These are phyloP conservation scores for Talaromyces sp. DNA, from an alignment of 2,329 filamentous ascomycete genomes.

Conservation along the genomic window DNA sequence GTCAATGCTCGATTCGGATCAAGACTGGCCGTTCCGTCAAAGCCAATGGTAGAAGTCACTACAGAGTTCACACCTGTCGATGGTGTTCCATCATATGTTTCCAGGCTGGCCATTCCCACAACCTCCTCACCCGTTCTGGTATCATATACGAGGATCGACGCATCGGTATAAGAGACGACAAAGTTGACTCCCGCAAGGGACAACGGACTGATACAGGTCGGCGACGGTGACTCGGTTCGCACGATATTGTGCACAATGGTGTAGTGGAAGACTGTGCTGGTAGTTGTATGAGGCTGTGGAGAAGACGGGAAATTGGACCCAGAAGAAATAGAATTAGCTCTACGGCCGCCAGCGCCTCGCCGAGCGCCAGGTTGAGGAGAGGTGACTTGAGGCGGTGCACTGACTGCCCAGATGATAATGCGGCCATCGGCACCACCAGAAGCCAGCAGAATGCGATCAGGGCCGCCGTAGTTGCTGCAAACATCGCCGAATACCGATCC, in stretches of 20 bases:
- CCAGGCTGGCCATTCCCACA: constrained; percentile 85
- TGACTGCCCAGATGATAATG: constrained; percentile 92
- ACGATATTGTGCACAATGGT: constrained; percentile 84
- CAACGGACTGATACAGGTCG: constrained; percentile 91
- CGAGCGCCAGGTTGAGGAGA: constrained; percentile 73
- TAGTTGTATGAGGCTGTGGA: constrained; percentile 83
- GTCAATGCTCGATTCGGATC: constrained; percentile 62
- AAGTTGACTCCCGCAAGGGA: constrained; percentile 79
- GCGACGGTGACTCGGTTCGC: constrained; percentile 66
- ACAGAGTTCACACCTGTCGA: constrained; percentile 85
- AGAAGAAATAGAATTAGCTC: constrained; percentile 90
- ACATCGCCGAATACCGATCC: constrained; percentile 74
- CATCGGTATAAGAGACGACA: constrained; percentile 88
- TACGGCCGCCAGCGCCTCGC: constrained; percentile 70
- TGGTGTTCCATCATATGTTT: constrained; percentile 86
- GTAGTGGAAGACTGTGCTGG: constrained; percentile 80
- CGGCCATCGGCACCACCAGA: constrained; percentile 89
- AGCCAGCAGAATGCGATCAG: constrained; percentile 84
- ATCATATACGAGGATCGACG: constrained; percentile 86
- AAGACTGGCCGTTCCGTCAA: constrained; percentile 62
- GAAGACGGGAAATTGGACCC: constrained; percentile 88
- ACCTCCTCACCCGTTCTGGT: constrained; percentile 88
- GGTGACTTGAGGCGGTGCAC: constrained; percentile 78
- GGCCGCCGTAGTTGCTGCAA: constrained; percentile 68
- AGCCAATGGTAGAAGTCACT: constrained; percentile 77